These are phyloP conservation scores for Artemisia princeps DNA, from an alignment of 140 eudicot species.

Conservation along the genomic window DNA sequence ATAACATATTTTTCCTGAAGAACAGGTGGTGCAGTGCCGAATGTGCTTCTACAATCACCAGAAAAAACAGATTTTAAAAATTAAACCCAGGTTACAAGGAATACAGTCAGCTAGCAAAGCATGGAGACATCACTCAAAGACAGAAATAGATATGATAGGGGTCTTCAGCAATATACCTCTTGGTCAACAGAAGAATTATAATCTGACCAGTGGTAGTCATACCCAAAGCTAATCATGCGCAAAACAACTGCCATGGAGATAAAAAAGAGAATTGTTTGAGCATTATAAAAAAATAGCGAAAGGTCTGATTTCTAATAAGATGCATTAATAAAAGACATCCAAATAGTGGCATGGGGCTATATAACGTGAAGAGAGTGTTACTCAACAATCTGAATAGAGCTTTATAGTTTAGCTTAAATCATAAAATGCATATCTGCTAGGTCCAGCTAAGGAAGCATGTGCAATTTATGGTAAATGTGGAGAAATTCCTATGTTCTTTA, in stretches of 20 bases:
- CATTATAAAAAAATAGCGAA: background rate
- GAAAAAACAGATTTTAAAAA: constrained; percentile 20
- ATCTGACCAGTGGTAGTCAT: constrained; percentile 83
- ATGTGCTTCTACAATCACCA: constrained; percentile 63
- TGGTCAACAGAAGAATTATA: constrained; percentile 42
- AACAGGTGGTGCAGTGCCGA: constrained; percentile 57
- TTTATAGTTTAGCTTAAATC: background rate
- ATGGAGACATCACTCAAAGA: no score
- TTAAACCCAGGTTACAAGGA: background rate
- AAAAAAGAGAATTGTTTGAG: background rate
- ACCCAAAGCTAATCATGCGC: constrained; percentile 94
- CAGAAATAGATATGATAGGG: no score
- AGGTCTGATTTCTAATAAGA: constrained; percentile 6
- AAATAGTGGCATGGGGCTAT: background rate
- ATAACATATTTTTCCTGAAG: constrained; percentile 83
- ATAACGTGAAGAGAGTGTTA: background rate
- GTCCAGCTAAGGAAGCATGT: no score
- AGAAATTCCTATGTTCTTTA: no score
- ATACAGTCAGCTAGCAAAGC: no score
- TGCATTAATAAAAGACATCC: constrained; percentile 13
- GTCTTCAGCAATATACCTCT: constrained; percentile 42
- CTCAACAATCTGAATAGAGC: background rate
- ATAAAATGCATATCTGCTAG: background rate
- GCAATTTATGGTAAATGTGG: no score
- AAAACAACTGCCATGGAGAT: constrained; percentile 56